phyloP scores from a whole-genome alignment of 2,329 filamentous ascomycete species.

The Proliferodiscus dingleyae region DNA sequence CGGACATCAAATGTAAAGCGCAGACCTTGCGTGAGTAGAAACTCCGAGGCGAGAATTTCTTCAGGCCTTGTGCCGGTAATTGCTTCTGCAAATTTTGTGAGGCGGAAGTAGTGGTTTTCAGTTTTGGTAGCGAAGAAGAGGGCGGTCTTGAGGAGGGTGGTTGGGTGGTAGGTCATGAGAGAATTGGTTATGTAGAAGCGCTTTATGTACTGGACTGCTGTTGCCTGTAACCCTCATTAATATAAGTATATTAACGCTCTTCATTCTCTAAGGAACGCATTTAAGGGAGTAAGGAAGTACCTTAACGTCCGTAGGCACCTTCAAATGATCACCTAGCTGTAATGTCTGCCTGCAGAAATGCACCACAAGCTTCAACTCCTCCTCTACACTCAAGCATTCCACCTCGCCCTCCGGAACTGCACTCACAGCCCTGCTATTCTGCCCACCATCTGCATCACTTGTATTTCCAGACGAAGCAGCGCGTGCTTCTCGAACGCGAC shows the following conservation, averaged over 20 bases:
- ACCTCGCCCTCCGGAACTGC: slow-evolving; percentile 42
- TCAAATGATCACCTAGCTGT: slow-evolving; percentile 54
- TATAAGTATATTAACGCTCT: not conserved
- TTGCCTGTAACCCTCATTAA: slow-evolving; percentile 26
- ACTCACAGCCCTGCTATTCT: slow-evolving; percentile 15
- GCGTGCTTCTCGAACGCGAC: slow-evolving; percentile 39
- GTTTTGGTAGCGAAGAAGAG: slow-evolving; percentile 93
- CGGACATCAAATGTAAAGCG: slow-evolving; percentile 91
- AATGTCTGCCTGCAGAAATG: slow-evolving; percentile 66
- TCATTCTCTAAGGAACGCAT: not conserved
- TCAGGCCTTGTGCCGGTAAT: slow-evolving; percentile 70
- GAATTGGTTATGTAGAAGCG: slow-evolving; percentile 96
- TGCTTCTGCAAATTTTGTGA: slow-evolving; percentile 61
- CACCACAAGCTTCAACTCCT: slow-evolving; percentile 76
- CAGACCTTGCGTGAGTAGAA: slow-evolving; percentile 84
- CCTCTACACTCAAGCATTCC: slow-evolving; percentile 76
- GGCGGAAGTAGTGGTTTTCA: slow-evolving; percentile 65
- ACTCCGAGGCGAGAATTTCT: slow-evolving; percentile 85
- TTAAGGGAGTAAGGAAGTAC: slow-evolving; percentile 32
- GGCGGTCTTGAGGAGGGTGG: slow-evolving; percentile 81
- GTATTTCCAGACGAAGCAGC: slow-evolving; percentile 30
- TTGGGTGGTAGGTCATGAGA: slow-evolving; percentile 92
- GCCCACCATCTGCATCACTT: slow-evolving; percentile 32
- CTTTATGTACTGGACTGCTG: slow-evolving; percentile 61
- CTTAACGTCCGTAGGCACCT: slow-evolving; percentile 55